Evolutionary conservation across 2,329 filamentous ascomycete genomes (phyloP).

Genomic region (Beauveria sp.): DNA sequence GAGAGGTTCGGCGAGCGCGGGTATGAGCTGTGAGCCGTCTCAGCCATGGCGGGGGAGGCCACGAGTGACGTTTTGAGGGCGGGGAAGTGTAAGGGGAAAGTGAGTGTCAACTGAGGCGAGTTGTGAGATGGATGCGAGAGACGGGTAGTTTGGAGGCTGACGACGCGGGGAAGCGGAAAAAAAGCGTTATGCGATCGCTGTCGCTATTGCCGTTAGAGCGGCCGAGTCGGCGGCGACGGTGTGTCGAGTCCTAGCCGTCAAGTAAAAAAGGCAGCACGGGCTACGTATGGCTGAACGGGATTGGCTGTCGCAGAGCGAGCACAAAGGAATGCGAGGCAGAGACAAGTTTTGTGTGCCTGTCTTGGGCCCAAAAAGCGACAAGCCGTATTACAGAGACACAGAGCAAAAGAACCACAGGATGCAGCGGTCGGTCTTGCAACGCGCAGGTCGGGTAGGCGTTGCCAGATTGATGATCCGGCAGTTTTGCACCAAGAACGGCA

Average conservation of each 20-base stretch:
- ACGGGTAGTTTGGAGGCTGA: background rate
- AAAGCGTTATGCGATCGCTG: background rate
- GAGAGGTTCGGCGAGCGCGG: constrained; percentile 55
- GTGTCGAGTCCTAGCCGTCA: background rate
- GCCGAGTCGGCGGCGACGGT: background rate
- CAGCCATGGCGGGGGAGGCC: constrained; percentile 40
- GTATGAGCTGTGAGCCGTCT: constrained; percentile 47
- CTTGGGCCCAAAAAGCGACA: background rate
- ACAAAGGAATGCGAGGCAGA: background rate
- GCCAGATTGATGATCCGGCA: background rate
- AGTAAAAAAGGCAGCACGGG: background rate
- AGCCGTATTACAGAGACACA: background rate
- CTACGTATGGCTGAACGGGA: background rate
- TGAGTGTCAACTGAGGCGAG: constrained; percentile 12
- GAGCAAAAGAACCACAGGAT: background rate
- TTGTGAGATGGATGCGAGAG: constrained; percentile 4
- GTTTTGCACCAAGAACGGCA: background rate
- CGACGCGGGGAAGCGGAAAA: background rate
- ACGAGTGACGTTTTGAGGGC: constrained; percentile 9
- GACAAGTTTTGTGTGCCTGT: background rate
- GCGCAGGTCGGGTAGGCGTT: background rate
- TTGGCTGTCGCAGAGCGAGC: background rate
- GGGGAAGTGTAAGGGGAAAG: background rate
- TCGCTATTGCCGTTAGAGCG: background rate
- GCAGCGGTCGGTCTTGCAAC: background rate